Percentiles rank a stretch among this genome's conserved stretches.
These are phyloP conservation scores for Phytopythium vexans DNA, from an alignment of 352 stramenopile species.

Conservation along the genomic window DNA sequence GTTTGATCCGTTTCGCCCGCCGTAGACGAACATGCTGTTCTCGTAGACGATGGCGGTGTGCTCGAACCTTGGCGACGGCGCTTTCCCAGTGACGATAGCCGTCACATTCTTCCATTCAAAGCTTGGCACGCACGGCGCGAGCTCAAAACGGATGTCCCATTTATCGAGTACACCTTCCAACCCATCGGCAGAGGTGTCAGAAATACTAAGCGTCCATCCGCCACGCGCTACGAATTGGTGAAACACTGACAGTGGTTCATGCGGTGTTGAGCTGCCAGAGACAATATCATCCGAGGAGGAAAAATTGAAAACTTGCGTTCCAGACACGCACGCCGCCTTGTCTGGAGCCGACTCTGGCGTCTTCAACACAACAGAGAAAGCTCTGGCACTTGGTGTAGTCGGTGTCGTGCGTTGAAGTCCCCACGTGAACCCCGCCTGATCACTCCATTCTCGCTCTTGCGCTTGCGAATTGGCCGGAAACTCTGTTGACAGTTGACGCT, in stretches of 20 bases:
- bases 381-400: slow-evolving; percentile 29
- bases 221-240: slow-evolving; percentile 46
- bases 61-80: slow-evolving; percentile 47
- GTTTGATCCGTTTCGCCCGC: slow-evolving; percentile 32
- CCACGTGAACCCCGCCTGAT: slow-evolving; percentile 17
- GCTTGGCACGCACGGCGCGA: slow-evolving; percentile 45
- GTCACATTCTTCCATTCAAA: slow-evolving; percentile 56
- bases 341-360: slow-evolving; percentile 35
- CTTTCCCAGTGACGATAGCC: slow-evolving; percentile 20
- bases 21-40: slow-evolving; percentile 71
- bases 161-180: slow-evolving; percentile 35
- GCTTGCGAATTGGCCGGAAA: slow-evolving; percentile 34
- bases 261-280: slow-evolving; percentile 7
- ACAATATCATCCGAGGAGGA: slow-evolving; percentile 9
- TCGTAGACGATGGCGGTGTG: slow-evolving; percentile 57
- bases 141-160: slow-evolving; percentile 54
- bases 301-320: slow-evolving; percentile 31
- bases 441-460: slow-evolving; percentile 44
- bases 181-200: slow-evolving; percentile 37
- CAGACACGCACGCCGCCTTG: slow-evolving; percentile 16
- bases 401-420: slow-evolving; percentile 31
- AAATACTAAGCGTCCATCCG: slow-evolving; percentile 58
- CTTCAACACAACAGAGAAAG: slow-evolving; percentile 49
- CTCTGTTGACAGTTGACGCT: slow-evolving; percentile 36
- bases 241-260: slow-evolving; percentile 51